phyloP scores from a whole-genome alignment of 2,329 filamentous ascomycete species.

The Dactylellina haptotyla region DNA sequence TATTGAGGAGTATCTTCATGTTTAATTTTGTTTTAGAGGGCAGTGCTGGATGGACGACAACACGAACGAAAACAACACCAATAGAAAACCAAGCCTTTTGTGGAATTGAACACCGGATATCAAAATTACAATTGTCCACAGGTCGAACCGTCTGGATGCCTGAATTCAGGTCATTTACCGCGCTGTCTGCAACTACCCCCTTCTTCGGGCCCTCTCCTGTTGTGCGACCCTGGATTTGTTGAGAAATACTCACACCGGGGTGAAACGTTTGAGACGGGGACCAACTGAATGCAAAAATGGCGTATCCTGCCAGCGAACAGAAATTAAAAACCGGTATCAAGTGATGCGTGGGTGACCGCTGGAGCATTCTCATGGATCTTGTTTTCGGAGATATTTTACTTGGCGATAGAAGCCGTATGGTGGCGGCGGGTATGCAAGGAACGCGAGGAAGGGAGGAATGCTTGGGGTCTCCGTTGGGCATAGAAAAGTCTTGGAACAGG shows the following conservation, averaged over 20 bases:
- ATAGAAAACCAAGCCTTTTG: conserved; percentile 6
- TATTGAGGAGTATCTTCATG: conserved; percentile 1
- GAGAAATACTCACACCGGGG: too few relatives aligned
- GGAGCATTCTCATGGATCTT: not conserved
- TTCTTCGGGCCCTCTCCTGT: too few relatives aligned
- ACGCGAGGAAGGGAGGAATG: conserved; percentile 15
- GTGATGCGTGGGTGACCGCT: not conserved
- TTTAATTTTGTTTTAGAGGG: not conserved
- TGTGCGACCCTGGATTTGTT: too few relatives aligned
- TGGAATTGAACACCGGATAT: conserved; percentile 22
- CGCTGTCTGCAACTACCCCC: too few relatives aligned
- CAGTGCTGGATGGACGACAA: not conserved
- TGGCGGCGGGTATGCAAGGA: conserved; percentile 34
- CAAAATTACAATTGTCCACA: not conserved
- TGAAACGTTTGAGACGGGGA: too few relatives aligned
- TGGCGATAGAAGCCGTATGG: conserved; percentile 5
- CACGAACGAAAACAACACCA: not conserved
- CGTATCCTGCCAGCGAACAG: too few relatives aligned
- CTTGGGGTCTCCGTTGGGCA: conserved; percentile 9
- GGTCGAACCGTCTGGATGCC: not conserved
- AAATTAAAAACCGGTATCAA: too few relatives aligned
- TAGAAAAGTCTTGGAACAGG: too few relatives aligned
- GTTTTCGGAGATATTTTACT: conserved; percentile 32
- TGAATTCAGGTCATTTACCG: too few relatives aligned
- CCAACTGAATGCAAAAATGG: too few relatives aligned